A percentile compares a stretch with the other conserved stretches of the same genome.
Evolutionary conservation across 352 stramenopile species (phyloP).

Genomic region (Phytophthora uliginosa): DNA sequence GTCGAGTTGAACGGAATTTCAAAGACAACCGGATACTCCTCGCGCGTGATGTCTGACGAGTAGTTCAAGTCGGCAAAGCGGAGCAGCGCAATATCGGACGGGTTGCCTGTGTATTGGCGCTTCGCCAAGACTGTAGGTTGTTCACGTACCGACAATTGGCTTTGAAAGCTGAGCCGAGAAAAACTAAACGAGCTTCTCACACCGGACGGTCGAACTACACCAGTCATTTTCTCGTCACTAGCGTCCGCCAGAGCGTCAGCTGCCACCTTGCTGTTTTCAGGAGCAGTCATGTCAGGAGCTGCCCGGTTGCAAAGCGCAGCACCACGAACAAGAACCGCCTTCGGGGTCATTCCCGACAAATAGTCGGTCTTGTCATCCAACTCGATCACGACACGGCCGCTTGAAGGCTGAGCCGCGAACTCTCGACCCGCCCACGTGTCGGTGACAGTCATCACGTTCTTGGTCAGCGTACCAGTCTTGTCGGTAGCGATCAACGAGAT

Average conservation of each 20-base stretch:
- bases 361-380: conserved; percentile 48
- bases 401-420: conserved; percentile 41
- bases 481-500: conserved; percentile 94
- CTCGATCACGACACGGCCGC: conserved; percentile 41
- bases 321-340: conserved; percentile 47
- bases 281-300: conserved; percentile 17
- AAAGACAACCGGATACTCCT: conserved; percentile 57
- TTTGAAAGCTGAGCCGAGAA: conserved; percentile 22
- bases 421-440: conserved; percentile 50
- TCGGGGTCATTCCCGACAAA: conserved; percentile 27
- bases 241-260: not conserved
- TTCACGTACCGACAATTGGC: conserved; percentile 19
- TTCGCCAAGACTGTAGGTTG: conserved; percentile 33
- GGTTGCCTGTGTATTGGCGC: conserved; percentile 60
- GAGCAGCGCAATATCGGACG: conserved; percentile 63
- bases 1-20: conserved; percentile 79
- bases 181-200: conserved; percentile 15
- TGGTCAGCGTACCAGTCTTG: conserved; percentile 95
- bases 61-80: conserved; percentile 55
- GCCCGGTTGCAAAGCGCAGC: conserved; percentile 54
- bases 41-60: conserved; percentile 40
- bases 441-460: conserved; percentile 70
- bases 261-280: not conserved
- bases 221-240: conserved; percentile 21
- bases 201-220: not conserved